Percentiles rank a stretch among this genome's conserved stretches.
These are phyloP conservation scores for Endoconidiophora laricicola DNA, from an alignment of 2,329 filamentous ascomycete genomes.

Conservation along the genomic window DNA sequence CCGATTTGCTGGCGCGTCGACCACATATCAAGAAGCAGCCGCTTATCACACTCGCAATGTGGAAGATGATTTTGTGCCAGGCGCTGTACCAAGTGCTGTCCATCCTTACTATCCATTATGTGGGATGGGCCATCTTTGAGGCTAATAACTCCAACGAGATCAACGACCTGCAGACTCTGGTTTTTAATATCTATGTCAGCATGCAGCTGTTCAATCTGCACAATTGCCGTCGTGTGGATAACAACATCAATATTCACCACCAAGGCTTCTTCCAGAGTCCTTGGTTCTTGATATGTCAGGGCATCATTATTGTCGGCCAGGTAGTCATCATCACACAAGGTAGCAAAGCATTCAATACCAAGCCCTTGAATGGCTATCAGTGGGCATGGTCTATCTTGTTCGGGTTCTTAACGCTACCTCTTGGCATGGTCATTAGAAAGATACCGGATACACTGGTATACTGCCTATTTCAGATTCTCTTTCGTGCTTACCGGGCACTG, in stretches of 20 bases:
- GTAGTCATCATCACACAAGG: conserved; percentile 57
- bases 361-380: conserved; percentile 42
- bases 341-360: conserved; percentile 48
- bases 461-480: conserved; percentile 17
- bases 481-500: conserved; percentile 13
- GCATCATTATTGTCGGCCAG: conserved; percentile 52
- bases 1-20: conserved; percentile 15
- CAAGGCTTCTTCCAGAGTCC: conserved; percentile 58
- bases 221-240: conserved; percentile 47
- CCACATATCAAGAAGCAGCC: conserved; percentile 47
- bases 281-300: conserved; percentile 56
- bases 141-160: conserved; percentile 22
- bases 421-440: conserved; percentile 30
- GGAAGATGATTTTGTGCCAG: conserved; percentile 50
- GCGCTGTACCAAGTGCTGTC: conserved; percentile 41
- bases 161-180: conserved; percentile 36
- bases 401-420: conserved; percentile 48
- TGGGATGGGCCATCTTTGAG: conserved; percentile 36
- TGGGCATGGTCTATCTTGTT: conserved; percentile 57
- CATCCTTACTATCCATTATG: conserved; percentile 44
- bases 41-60: conserved; percentile 54
- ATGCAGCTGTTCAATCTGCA: conserved; percentile 58
- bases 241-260: conserved; percentile 60
- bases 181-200: conserved; percentile 58
- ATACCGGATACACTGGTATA: conserved; percentile 23